Evolutionary conservation across 805 yeast genomes (phyloP).

Genomic region (Metschnikowia santaceciliae): DNA sequence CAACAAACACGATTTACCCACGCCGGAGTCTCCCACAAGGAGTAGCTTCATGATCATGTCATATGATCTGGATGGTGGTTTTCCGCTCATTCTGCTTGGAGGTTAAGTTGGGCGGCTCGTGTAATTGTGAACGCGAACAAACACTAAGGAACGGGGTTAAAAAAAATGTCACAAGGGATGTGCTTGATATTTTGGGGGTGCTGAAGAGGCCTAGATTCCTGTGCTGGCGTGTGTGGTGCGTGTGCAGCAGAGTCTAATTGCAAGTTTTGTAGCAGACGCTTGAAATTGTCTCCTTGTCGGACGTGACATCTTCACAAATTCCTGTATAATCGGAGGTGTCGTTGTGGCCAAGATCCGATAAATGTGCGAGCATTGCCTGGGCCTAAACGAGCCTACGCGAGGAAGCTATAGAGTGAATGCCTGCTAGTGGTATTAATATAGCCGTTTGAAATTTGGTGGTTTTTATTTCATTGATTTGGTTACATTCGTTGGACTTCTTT

Average conservation of each 20-base stretch:
- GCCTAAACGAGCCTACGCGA: not conserved
- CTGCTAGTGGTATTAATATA: too few relatives aligned
- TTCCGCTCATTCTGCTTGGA: conserved; percentile 46
- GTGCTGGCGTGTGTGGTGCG: not conserved
- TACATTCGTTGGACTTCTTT: too few relatives aligned
- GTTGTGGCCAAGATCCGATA: not conserved
- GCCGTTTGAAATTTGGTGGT: too few relatives aligned
- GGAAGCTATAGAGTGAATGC: too few relatives aligned
- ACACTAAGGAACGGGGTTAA: not conserved
- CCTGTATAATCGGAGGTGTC: conserved; percentile 5
- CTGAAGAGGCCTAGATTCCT: not conserved
- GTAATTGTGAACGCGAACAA: not conserved
- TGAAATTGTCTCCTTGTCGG: conserved; percentile 4
- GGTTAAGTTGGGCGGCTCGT: not conserved
- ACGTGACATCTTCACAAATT: conserved; percentile 13
- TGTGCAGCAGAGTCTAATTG: not conserved
- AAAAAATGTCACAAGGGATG: not conserved
- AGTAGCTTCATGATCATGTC: conserved; percentile 90
- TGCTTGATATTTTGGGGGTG: not conserved
- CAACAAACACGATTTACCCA: conserved; percentile 84
- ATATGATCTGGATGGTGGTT: conserved; percentile 68
- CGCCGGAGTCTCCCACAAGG: conserved; percentile 89
- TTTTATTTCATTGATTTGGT: too few relatives aligned
- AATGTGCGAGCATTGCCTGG: conserved; percentile 1
- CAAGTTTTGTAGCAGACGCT: not conserved